phyloP scores from a whole-genome alignment of 2,329 filamentous ascomycete genomes.

The Sarocladiaceae sp. region DNA sequence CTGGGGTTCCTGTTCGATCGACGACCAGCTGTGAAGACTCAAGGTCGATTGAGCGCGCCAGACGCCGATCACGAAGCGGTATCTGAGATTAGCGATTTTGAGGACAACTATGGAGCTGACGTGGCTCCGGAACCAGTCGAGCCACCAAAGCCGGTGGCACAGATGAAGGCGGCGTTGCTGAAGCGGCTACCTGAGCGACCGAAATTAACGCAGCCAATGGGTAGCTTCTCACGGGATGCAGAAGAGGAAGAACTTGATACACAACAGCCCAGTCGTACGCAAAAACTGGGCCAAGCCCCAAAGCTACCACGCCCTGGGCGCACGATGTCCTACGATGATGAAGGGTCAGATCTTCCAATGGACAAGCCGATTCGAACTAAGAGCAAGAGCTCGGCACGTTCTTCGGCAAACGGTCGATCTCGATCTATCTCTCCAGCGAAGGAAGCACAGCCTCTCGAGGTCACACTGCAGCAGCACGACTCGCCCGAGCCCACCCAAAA shows the following conservation, averaged over 20 bases:
- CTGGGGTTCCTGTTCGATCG: background rate
- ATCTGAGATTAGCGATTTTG: constrained; percentile 48
- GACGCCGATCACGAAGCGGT: constrained; percentile 15
- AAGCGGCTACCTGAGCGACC: constrained; percentile 21
- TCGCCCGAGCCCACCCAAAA: constrained; percentile 9
- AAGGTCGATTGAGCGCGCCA: background rate
- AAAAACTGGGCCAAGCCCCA: too few species aligned
- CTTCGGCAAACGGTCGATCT: background rate
- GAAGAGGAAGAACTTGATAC: background rate
- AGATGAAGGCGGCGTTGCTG: constrained; percentile 14
- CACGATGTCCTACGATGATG: background rate
- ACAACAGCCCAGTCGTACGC: too few species aligned
- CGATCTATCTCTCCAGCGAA: constrained; percentile 1
- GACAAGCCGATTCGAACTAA: background rate
- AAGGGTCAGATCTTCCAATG: background rate
- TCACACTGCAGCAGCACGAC: background rate
- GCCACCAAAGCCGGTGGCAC: constrained; percentile 15
- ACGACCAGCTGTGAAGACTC: background rate
- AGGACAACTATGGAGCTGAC: constrained; percentile 32
- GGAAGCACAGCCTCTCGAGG: background rate
- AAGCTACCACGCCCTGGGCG: constrained; percentile 1
- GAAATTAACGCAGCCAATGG: constrained; percentile 14
- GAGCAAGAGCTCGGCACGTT: background rate
- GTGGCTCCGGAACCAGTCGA: constrained; percentile 17
- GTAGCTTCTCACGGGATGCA: background rate